Evolutionary conservation across 2,329 filamentous ascomycete genomes (phyloP), one percentile per base, ranked within the genome.

Genomic region (Fusarium torreyae): DNA sequence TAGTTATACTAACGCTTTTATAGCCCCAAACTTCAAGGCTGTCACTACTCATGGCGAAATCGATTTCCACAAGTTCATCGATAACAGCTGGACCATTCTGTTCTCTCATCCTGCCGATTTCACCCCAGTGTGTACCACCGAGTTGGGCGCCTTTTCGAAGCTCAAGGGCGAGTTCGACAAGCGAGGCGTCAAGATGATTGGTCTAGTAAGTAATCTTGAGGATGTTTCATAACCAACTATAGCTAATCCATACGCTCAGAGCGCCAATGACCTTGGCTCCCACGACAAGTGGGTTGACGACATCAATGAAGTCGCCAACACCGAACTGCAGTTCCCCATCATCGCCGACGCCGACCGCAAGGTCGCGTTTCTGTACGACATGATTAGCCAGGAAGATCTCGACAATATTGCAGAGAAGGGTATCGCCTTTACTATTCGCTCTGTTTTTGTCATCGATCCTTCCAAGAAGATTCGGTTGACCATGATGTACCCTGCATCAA

Each of bases 381-480:
- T 65, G 87, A 85, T 94, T 75, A 91, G 94, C 83, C 87, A 92
- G 82, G 90, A 93, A 80, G 92, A 94, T 79, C 87, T 89, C 75
- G 92, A 89, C 82, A 94, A 94, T 82, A 89, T 94, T 56, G 91
- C 93, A 78, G 81, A 86, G 76, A 93, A 93, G 86, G 91, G 91
- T 73, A 92, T 95, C 74, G 93, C 94, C 49, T 94, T 97, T 82
- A 97, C 94, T 72, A 97, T 97, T 82, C 93, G 94, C 76, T 93
- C 92, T 71, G 94, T 97, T 77, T 97, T 96, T 86, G 86, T 97
- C 82, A 96, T 97, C 79, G 94, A 97, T 84, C 94, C 94, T 64
- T 88, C 88, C 81, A 97, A 97, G 90, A 94, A 91, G 81, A 95
- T 97, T 82, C 91, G 94, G 74, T 88, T 94, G 77, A 96, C 93